Base-by-base conservation (phyloP, 192 early-diverging fungal genomes). In the Coemansia sp. region DNA sequence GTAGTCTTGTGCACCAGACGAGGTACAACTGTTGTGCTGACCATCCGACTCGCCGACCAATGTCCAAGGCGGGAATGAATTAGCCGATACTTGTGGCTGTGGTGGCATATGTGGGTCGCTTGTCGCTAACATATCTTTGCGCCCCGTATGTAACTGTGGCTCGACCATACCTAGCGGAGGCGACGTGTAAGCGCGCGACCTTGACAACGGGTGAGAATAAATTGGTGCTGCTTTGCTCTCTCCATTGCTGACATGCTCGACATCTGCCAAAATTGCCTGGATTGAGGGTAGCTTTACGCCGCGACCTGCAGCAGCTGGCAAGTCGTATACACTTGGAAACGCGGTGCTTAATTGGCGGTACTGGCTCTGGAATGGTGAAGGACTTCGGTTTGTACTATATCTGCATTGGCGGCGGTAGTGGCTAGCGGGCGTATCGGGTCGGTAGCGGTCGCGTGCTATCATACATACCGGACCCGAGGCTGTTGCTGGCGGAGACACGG, bases 211-310 rank as follows among this genome's bases (percentile, higher is more conserved):
- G 5, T 15, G 55, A 5, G 21, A 31, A n/a, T 38, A 37, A 8
- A 53, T 25, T 15, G 14, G 41, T 34, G 48, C 19, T n/a, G 11
- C 25, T 12, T 27, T 46, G 29, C 45, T 37, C 1, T 25, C 17
- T 21, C 3, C 21, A 11, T 48, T n/a, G 42, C 37, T 23, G 5
- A 50, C 21, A 12, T 23, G 59, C 10, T 64, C 67, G 12, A 63
- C 46, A 11, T 36, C 39, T 37, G 78, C 70, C 21, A 81, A 70
- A 45, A 81, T 72, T 12, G 74, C 62, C 15, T 57, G 58, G n/a
- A 81, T 76, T 17, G 78, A 73, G 12, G 78, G 78, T 8, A 81
- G 67, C 53, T 58, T 72, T 45, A 76, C 48, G n/a, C 57, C 34
- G 2, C 17, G 34, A 3, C 14, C 57, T 2, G 29, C 57, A 12